Evolutionary conservation across 805 yeast species (phyloP).

Genomic region (Diddensiella caesifluorescens): DNA sequence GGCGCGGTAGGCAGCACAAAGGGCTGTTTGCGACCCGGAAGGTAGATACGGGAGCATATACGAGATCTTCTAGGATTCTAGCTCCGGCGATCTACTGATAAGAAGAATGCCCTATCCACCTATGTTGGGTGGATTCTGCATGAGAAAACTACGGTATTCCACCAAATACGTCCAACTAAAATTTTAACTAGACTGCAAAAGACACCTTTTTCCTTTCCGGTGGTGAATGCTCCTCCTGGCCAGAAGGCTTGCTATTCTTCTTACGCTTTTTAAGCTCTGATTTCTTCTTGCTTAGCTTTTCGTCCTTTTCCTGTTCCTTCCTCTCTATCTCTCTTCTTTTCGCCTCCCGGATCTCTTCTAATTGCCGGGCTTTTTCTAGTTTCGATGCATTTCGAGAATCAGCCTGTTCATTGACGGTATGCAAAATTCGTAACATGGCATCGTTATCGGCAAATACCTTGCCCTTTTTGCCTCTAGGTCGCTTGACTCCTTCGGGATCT

Average conservation of each 20-base stretch:
- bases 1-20: too few species aligned
- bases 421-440: conserved; percentile 69
- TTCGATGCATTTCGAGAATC: conserved; percentile 81
- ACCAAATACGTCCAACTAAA: too few species aligned
- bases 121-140: too few species aligned
- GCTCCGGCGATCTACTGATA: too few species aligned
- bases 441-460: conserved; percentile 48
- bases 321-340: conserved; percentile 83
- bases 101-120: too few species aligned
- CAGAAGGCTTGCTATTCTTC: conserved; percentile 15
- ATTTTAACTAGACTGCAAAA: too few species aligned
- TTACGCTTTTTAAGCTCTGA: conserved; percentile 16
- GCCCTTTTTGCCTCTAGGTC: conserved; percentile 71
- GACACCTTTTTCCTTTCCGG: conserved; percentile 15
- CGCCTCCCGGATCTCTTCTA: conserved; percentile 84
- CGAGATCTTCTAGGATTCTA: too few species aligned
- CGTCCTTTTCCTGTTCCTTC: conserved; percentile 65
- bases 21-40: too few species aligned
- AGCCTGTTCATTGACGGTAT: conserved; percentile 73
- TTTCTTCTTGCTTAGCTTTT: conserved; percentile 64
- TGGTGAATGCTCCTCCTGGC: too few species aligned
- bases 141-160: too few species aligned
- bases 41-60: too few species aligned
- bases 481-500: conserved; percentile 72
- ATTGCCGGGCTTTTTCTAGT: conserved; percentile 79